Evolutionary conservation across 495 filamentous ascomycete species (phyloP), one percentile per base, ranked within the genome.

Genomic region (Astrocystis sublimbata): DNA sequence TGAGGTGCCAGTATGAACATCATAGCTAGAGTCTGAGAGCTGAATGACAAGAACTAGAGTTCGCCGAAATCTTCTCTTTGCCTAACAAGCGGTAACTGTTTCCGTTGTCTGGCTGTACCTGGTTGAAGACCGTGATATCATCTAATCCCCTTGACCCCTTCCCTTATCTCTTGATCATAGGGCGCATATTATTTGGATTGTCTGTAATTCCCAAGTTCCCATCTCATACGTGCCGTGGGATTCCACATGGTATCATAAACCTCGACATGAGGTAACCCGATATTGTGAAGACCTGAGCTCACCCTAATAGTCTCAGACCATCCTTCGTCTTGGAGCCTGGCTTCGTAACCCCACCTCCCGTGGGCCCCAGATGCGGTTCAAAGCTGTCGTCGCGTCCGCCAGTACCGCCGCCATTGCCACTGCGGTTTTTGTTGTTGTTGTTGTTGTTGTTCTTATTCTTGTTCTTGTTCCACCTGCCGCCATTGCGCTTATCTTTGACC

Each of bases 281-380:
- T 26, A n/a, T 42, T 21, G 17, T 59, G 42, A 8, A 52, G 30
- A 13, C 5, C 19, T n/a, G 28, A n/a, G 12, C 41, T 86, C 77
- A 96, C 62, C 92, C 92, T 40, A 96, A 72, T 58, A 96, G 78
- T 72, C 83, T 90, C 70, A 93, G 67, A 3, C 91, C 91, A 7
- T 87, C 88, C 76, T 91, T 91, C 1, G 88, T 92, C 80, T 92
- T 92, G 50, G 83, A 82, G 1, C 86, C 84, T 57, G 90, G 88
- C 81, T 94, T 96, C 53, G 86, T 83, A 40, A 96, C 80, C 5
- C 91, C 91, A 33, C 83, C 87, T 1, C 86, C 84, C 9, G 75
- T 62, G 6, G 79, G 75, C 0, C 79, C 79, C 3, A 82, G 65
- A 60, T 76, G 69, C 6, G 79, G 75, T 63, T 82, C 79, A 59